phyloP scores from a whole-genome alignment of 1,284 basidiomycete genomes.

The Ceratobasidium sp. region DNA sequence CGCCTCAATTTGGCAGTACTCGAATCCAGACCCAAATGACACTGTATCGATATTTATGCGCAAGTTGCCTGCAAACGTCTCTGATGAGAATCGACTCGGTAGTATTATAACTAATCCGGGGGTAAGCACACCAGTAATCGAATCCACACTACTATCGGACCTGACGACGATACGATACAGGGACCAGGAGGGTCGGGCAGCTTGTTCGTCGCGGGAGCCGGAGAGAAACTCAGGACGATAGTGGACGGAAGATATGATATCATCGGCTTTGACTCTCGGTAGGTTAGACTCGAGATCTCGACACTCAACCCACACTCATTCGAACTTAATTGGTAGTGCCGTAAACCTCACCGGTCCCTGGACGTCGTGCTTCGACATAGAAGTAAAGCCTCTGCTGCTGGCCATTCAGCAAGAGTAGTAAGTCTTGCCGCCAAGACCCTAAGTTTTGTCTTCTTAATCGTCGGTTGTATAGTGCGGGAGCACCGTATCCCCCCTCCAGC shows the following conservation, averaged over 20 bases:
- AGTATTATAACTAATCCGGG: conserved; percentile 20
- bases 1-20: background rate
- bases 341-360: conserved; percentile 36
- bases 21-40: background rate
- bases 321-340: background rate
- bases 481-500: conserved; percentile 23
- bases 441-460: background rate
- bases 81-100: conserved; percentile 15
- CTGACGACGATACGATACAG: background rate
- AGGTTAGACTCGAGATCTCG: conserved; percentile 31
- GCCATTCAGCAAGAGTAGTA: conserved; percentile 5
- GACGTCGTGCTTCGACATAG: conserved; percentile 34
- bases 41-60: conserved; percentile 36
- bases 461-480: background rate
- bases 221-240: conserved; percentile 44
- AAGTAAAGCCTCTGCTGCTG: background rate
- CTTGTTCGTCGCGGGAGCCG: conserved; percentile 12
- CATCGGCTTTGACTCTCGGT: conserved; percentile 43
- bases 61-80: conserved; percentile 2
- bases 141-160: too few species aligned
- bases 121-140: background rate
- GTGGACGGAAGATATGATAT: conserved; percentile 50
- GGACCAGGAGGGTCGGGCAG: conserved; percentile 51
- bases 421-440: background rate
- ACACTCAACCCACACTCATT: background rate